Conservation (phyloP, 2,329 filamentous ascomycete genomes). For the Penicillium sclerotigenum region DNA sequence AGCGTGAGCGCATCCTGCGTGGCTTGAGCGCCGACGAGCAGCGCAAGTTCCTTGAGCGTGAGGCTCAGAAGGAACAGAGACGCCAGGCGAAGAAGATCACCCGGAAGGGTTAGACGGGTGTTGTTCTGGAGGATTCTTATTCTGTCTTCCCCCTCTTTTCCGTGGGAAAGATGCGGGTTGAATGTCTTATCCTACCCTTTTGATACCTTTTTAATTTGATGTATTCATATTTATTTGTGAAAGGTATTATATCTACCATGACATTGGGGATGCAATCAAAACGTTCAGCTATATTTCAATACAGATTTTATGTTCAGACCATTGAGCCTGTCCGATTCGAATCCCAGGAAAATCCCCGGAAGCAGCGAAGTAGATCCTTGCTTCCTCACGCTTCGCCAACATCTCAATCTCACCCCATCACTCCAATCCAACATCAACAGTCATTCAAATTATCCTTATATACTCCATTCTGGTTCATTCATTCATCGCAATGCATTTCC, state of each 20-base stretch:
- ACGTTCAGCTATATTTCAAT: background rate
- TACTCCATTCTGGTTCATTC: background rate
- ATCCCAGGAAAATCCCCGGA: background rate
- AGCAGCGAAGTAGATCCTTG: background rate
- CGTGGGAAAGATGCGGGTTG: background rate
- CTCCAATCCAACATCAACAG: background rate
- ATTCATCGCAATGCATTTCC: background rate
- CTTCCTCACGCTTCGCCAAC: background rate
- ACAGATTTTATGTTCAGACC: background rate
- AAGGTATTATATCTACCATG: background rate
- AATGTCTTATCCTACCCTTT: slow-evolving; percentile 23
- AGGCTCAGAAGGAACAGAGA: slow-evolving; percentile 68
- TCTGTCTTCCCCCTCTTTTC: slow-evolving; percentile 13
- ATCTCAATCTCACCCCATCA: background rate
- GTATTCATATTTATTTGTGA: slow-evolving; percentile 20
- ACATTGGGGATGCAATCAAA: slow-evolving; percentile 3
- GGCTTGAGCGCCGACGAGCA: slow-evolving; percentile 76
- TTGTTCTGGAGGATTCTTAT: slow-evolving; percentile 5
- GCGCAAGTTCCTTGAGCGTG: slow-evolving; percentile 79
- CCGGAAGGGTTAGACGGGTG: slow-evolving; percentile 44
- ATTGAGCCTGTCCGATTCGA: background rate
- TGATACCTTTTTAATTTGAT: slow-evolving; percentile 23
- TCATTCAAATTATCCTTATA: background rate
- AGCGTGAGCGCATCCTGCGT: slow-evolving; percentile 79
- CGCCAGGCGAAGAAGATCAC: slow-evolving; percentile 63